Evolutionary conservation across 805 yeast species (phyloP), one percentile per base, ranked within the genome.

Genomic region (Suhomyces emberorum): DNA sequence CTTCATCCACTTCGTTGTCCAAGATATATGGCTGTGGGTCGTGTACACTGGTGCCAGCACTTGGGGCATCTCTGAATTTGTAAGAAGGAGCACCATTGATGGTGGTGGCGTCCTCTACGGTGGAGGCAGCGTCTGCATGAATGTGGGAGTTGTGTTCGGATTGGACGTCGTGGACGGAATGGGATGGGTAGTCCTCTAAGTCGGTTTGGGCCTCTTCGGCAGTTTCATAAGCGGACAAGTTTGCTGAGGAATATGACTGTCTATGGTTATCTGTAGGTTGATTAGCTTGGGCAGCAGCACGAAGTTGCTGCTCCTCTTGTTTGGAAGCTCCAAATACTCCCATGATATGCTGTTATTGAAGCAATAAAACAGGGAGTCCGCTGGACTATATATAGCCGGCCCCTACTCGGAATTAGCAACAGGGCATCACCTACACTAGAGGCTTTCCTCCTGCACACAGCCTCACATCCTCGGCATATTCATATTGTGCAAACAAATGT

Each of bases 281-380:
- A 29, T 32, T 8, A 17, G 28, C 36, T 12, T 39, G 29, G 9
- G 59, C 55, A 8, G 61, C 63, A n/a, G 51, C 48, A 29, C 62
- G 45, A 30, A 61, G 43, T 11, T 44, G 47, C 6, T 44, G 49
- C 39, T 61, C 65, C 34, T 64, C 69, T 10, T 46, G 34, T 19
- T 48, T 27, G 4, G 64, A 52, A 7, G 68, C 54, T 8, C 70
- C 69, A 28, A 65, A 59, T n/a, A 59, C 30, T 5, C 59, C 68
- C 69, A 64, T 63, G n/a, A n/a, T n/a, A n/a, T n/a, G n/a, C n/a
- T n/a, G n/a, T n/a, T n/a, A n/a, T n/a, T n/a, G n/a, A n/a, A n/a
- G n/a, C 23, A 7, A 20, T 7, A 23, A 23, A 8, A 11, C 12
- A 11, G 26, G 26, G 26, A 14, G n/a, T 23, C 9, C 22, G 22